phyloP scores from a whole-genome alignment of 225 moss, liverwort and hornwort genomes.

The Pleurozium schreberi region DNA sequence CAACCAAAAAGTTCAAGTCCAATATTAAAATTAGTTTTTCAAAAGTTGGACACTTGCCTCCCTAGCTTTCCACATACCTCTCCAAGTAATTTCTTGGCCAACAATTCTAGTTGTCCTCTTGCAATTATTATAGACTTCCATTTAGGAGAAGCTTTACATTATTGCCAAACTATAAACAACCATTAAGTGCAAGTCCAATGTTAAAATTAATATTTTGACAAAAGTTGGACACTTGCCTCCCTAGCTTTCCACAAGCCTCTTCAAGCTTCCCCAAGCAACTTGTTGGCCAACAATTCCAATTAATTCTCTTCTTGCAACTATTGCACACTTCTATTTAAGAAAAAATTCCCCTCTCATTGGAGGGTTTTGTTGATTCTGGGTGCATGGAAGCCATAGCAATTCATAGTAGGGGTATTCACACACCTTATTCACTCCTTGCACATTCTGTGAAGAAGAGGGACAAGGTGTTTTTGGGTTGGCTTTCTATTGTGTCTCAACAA shows the following conservation, averaged over 20 bases:
- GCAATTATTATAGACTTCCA: background rate
- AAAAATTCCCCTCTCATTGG: too few species aligned
- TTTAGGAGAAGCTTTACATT: background rate
- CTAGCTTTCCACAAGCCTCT: fast-evolving
- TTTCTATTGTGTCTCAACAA: too few species aligned
- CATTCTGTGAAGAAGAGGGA: too few species aligned
- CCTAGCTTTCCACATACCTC: fast-evolving
- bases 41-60: background rate
- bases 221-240: background rate
- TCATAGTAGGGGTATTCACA: too few species aligned
- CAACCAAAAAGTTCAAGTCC: too few species aligned
- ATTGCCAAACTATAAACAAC: background rate
- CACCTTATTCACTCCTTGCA: too few species aligned
- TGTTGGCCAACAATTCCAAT: background rate
- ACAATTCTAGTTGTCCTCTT: background rate
- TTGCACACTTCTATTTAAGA: too few species aligned
- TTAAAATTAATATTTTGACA: too few species aligned
- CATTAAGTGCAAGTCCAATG: background rate
- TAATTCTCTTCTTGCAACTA: background rate
- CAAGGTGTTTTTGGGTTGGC: too few species aligned
- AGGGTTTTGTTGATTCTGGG: background rate
- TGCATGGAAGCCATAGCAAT: background rate
- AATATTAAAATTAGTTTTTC: background rate
- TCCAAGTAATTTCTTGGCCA: too few species aligned
- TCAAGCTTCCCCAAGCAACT: too few species aligned